Base-by-base conservation (phyloP, 1,284 basidiomycete genomes). In the Lentinula novae-zelandiae region DNA sequence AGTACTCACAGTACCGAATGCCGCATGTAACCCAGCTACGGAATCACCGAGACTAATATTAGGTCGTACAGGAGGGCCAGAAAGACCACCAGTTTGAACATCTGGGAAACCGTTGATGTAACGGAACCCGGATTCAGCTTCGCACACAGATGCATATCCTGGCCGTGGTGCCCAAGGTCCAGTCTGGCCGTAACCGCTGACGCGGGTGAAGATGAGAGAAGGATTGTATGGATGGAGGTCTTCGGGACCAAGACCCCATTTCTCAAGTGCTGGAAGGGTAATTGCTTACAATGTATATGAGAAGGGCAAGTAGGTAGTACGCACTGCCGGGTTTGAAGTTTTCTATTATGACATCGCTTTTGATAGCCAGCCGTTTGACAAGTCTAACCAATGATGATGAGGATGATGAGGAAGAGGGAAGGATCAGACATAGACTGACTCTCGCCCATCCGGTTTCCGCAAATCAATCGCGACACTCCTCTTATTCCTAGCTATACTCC, bases 271-370 rank as follows among this genome's bases (percentile, higher is more conserved):
- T 88, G 27, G 3, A 27, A 58, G 9, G 42, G 34, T 50, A 6
- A 36, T 33, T 27, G 6, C 34, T 12, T 36, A 27, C 38, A 42
- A 27, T 15, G 42, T 31, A 42, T 8, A 17, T 34, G 22, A 38
- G 33, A 9, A 48, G 38, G 52, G 33, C 44, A n/a, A 46, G 10
- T 53, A 7, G 42, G 42, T 12, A 27, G 8, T 3, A 71, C 86
- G 57, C 66, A 88, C 86, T 89, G 60, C 87, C 87, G 7, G 86
- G 86, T 63, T 86, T 88, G 72, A 89, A 89, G 67, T 89, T 89
- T 71, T 89, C 87, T 33, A 89, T 64, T 3, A 89, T 67, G 13
- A 89, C 85, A 62, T 89, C 86, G 53, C 81, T 83, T 68, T 76
- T 82, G 57, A 82, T 70, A 9, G 87, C 86, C 15, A 89, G 78